Base-by-base conservation (phyloP, 345 rosid genomes). In the Pistacia atlantica region DNA sequence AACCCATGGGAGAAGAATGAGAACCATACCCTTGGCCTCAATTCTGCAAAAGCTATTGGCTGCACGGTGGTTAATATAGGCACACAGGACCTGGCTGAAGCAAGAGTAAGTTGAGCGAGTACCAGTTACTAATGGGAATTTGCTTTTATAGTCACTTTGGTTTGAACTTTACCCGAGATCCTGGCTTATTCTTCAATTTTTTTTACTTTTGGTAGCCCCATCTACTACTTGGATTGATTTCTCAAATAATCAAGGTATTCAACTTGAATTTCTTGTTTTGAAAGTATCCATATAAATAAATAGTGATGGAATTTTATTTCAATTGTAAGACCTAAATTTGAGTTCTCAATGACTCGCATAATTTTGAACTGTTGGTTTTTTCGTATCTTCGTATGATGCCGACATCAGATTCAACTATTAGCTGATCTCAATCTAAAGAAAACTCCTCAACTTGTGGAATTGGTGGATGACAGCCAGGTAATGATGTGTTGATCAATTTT, bases 1-100 rank as follows among this genome's bases (percentile, higher is more conserved):
- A 93, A 96, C 71, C 98, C 98, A 4, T 96, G 99, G 99, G 99
- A 96, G 83, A 91, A 97, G 83, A 96, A 96, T 83, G 99, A 96
- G 82, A 96, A 96, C 72, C 98, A 93, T 79, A 96, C 98, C 46
- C 97, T 96, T 54, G 90, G 95, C 79, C 99, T 96, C 65, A 96
- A 96, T 83, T 96, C 99, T 76, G 97, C 98, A 46, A 96, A 93
- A 85, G 99, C 99, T 71, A 96, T 96, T 80, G 99, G 99, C 52
- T 96, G 99, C 83, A 96, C 97, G 0, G 99, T 96, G 75, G 99
- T 93, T 63, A 96, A 96, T 80, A 96, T 96, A 60, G 99, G 99
- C 58, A 86, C 97, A 14, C 93, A 96, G 62, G 99, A 96, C 84
- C 87, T 96, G 74, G 89, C 86, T 69, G 97, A 93, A 92, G 99